Base-by-base conservation (phyloP, 2,329 filamentous ascomycete genomes). In the Arthrobotrys sphaeroides region DNA sequence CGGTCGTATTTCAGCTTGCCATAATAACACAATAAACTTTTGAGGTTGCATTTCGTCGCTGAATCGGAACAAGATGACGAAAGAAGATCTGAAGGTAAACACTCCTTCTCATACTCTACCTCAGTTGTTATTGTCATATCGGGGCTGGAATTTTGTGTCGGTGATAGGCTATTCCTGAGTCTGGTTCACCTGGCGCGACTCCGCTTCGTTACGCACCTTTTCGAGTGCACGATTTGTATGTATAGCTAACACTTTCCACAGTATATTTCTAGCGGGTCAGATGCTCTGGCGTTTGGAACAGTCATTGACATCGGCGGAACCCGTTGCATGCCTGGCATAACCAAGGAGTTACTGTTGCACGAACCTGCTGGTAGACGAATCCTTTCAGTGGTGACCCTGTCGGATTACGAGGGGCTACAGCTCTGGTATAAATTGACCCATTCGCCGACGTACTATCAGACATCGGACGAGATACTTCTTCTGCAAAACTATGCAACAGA, bases 391-490 rank as follows among this genome's bases (percentile, higher is more conserved):
- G 36, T 57, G 13, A 57, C 51, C 1, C 51, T 57, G 0, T 57
- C 51, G 9, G 51, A 57, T 24, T 57, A 57, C 28, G 16, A 3
- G 3, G 51, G 51, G 7, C 13, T 57, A 9, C 7, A 40, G 5
- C 28, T 38, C 7, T 57, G 51, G 51, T 38, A 18, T 5, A 36
- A 57, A 16, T 18, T 57, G 2, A 57, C 51, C 2, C 51, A 57
- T 26, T 38, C 51, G 16, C 51, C 51, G 22, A 57, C 51, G 2
- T 57, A 57, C 7, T 57, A 57, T 20, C 51, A 57, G 13, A 57
- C 51, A 3, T 13, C 9, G 1, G 51, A 57, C 28, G 51, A 57
- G 12, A 57, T 57, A 6, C 28, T 57, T 22, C 28, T 57, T 2
- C 9, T 57, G 31, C 2, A 57, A 26, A 57, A 57, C 4, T 38